Conservation (phyloP, 306 rosid species). For the Quercus agrifolia region DNA sequence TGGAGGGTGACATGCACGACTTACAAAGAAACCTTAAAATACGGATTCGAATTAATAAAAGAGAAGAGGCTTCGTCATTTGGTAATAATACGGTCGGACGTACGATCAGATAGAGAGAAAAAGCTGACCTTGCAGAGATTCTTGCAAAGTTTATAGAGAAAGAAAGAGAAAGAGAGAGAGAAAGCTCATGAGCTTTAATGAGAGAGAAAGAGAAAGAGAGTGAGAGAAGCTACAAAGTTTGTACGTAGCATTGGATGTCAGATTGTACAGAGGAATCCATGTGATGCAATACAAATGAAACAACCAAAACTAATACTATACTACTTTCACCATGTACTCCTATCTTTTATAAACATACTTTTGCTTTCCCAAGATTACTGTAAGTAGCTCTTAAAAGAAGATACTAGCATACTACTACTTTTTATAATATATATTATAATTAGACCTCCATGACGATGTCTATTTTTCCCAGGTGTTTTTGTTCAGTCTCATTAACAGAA, state of each 20-base stretch:
- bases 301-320: conserved; percentile 8
- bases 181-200: conserved; percentile 24
- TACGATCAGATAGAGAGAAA: conserved; percentile 17
- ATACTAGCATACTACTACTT: too few species aligned
- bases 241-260: conserved; percentile 5
- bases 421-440: too few species aligned
- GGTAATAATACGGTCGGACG: conserved; percentile 47
- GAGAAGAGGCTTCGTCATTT: conserved; percentile 38
- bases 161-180: not conserved
- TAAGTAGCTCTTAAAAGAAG: not conserved
- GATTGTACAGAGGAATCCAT: conserved; percentile 25
- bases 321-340: not conserved
- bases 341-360: not conserved
- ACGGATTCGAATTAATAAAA: not conserved
- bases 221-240: conserved; percentile 9
- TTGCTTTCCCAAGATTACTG: not conserved
- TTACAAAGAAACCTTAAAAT: not conserved
- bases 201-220: not conserved
- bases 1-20: not conserved
- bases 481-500: too few species aligned
- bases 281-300: conserved; percentile 27
- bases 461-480: too few species aligned
- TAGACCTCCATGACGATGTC: too few species aligned
- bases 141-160: conserved; percentile 15
- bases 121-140: conserved; percentile 42